Conservation (phyloP, 1,284 basidiomycete genomes). For the Golubevia pallescens region DNA sequence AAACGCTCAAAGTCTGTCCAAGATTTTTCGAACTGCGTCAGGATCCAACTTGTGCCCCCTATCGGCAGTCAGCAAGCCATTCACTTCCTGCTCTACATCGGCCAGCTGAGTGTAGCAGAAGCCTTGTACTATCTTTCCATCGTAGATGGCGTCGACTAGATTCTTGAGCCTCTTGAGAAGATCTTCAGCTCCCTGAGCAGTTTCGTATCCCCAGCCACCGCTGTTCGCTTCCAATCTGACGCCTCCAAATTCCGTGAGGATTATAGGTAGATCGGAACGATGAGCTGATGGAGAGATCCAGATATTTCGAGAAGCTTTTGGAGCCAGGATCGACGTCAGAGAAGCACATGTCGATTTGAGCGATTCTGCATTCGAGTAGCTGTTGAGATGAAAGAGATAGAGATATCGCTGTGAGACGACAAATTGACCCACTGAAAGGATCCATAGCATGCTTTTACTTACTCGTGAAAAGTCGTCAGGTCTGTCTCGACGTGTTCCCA, state of each 20-base stretch:
- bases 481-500: conserved; percentile 37
- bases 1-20: conserved; percentile 2
- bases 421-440: background rate
- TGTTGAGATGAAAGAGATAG: background rate
- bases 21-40: conserved; percentile 22
- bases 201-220: conserved; percentile 26
- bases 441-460: conserved; percentile 2
- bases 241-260: conserved; percentile 37
- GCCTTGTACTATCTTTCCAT: conserved; percentile 25
- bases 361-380: background rate
- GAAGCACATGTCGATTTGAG: conserved; percentile 9
- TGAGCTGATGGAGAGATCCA: background rate
- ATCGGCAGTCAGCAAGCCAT: conserved; percentile 27
- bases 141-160: conserved; percentile 14
- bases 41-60: conserved; percentile 24
- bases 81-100: conserved; percentile 30
- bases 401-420: no score
- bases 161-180: conserved; percentile 17
- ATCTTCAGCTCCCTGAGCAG: conserved; percentile 16
- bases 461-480: conserved; percentile 32
- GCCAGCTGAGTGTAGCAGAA: conserved; percentile 39
- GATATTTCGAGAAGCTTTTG: conserved; percentile 11
- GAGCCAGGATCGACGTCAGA: conserved; percentile 14
- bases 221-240: conserved; percentile 9
- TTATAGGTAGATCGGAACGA: conserved; percentile 18